Percentiles rank a stretch among this genome's conserved stretches.
Conservation (phyloP, 1,139 yeast genomes). For the Candida sp. region DNA sequence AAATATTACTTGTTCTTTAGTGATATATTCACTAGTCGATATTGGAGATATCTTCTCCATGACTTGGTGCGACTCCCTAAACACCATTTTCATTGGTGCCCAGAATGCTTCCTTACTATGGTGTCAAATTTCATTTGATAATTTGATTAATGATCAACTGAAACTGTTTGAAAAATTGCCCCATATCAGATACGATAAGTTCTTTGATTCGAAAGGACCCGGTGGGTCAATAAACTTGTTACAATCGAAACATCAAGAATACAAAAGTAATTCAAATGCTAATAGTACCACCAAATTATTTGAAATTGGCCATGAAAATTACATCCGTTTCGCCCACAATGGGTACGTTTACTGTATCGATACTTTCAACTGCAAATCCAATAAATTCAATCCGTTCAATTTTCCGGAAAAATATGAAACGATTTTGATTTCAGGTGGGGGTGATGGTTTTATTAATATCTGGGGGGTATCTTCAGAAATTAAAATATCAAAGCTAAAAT, state of each 20-base stretch:
- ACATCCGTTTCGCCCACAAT: constrained; percentile 81
- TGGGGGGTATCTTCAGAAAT: constrained; percentile 48
- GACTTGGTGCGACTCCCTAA: constrained; percentile 58
- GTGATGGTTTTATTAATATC: constrained; percentile 80
- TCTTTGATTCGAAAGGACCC: constrained; percentile 89
- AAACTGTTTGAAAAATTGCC: constrained; percentile 53
- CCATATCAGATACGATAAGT: constrained; percentile 75
- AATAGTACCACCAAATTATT: constrained; percentile 33
- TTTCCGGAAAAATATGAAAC: constrained; percentile 14
- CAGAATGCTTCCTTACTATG: constrained; percentile 89
- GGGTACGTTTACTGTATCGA: constrained; percentile 83
- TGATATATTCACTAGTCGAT: constrained; percentile 80
- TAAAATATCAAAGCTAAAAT: constrained; percentile 20
- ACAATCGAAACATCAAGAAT: constrained; percentile 28
- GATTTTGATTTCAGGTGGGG: constrained; percentile 61
- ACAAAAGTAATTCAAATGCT: constrained; percentile 9
- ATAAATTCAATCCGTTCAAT: constrained; percentile 17
- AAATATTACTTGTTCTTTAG: constrained; percentile 41
- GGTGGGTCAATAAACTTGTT: constrained; percentile 53
- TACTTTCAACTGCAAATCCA: constrained; percentile 15
- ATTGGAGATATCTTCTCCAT: constrained; percentile 92
- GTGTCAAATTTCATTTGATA: constrained; percentile 38
- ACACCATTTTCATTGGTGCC: constrained; percentile 78
- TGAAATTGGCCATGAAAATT: constrained; percentile 66
- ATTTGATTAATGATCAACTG: constrained; percentile 4